Conservation (phyloP, 768 basidiomycete genomes). For the Termitomyces sp. region DNA sequence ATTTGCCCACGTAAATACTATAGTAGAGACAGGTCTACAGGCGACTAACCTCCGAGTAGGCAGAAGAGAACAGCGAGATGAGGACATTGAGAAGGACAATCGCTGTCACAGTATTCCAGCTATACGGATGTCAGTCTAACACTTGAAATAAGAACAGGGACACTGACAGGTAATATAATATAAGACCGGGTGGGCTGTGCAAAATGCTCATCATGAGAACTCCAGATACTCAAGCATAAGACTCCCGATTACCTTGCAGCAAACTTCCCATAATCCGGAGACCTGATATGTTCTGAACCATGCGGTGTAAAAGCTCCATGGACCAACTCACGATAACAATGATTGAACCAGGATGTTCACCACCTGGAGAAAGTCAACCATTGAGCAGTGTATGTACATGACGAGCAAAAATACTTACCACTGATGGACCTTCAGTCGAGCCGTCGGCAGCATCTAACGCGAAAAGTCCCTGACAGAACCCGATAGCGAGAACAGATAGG, state of each 20-base stretch:
- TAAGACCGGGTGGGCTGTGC: conserved; percentile 49
- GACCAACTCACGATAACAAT: conserved; percentile 58
- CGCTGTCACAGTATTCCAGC: conserved; percentile 80
- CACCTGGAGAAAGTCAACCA: conserved; percentile 33
- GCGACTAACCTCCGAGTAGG: conserved; percentile 75
- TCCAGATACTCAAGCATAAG: not conserved
- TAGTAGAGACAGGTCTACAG: not conserved
- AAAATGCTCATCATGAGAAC: not conserved
- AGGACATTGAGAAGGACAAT: conserved; percentile 88
- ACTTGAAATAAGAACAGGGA: not conserved
- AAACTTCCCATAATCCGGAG: conserved; percentile 64
- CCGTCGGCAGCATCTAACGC: conserved; percentile 93
- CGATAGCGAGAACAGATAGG: conserved; percentile 74
- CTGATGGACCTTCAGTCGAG: conserved; percentile 42
- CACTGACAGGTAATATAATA: conserved; percentile 74
- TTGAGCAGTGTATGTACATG: not conserved
- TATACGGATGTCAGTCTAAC: conserved; percentile 18
- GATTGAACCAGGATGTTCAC: conserved; percentile 74
- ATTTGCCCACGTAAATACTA: not conserved
- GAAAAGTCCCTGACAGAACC: conserved; percentile 83
- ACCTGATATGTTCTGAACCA: conserved; percentile 25
- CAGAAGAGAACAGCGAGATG: conserved; percentile 92
- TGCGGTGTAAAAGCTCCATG: not conserved
- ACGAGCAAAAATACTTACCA: conserved; percentile 28
- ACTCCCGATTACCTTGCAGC: conserved; percentile 31